These are phyloP conservation scores for Dothistroma pini DNA, from an alignment of 2,329 filamentous ascomycete genomes.

Conservation along the genomic window DNA sequence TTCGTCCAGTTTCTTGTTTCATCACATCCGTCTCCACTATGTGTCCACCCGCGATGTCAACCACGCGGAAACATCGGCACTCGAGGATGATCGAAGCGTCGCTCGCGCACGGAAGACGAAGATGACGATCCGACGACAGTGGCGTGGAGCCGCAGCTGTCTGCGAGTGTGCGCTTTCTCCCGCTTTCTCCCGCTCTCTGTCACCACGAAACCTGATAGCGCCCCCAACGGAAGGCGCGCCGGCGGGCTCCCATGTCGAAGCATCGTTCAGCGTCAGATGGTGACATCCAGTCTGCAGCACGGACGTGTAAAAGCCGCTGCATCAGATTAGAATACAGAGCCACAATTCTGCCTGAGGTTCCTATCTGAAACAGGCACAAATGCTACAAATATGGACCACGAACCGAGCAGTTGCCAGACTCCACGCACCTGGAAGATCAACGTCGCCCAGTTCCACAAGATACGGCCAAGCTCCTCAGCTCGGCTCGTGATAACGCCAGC, in stretches of 20 bases:
- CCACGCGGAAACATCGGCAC: not conserved
- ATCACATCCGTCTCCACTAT: not conserved
- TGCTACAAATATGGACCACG: not conserved
- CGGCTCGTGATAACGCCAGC: not conserved
- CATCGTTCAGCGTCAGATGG: not conserved
- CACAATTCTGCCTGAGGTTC: not conserved
- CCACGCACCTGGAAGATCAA: not conserved
- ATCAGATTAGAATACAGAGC: not conserved
- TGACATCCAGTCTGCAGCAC: not conserved
- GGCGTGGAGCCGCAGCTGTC: not conserved
- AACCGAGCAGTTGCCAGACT: not conserved
- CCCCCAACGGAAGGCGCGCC: not conserved
- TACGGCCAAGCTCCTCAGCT: not conserved
- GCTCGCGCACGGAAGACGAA: not conserved
- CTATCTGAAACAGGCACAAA: not conserved
- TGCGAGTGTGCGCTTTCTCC: not conserved
- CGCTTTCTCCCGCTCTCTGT: not conserved
- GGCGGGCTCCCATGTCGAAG: not conserved
- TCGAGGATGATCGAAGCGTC: not conserved
- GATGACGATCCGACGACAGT: not conserved
- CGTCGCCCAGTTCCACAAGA: not conserved
- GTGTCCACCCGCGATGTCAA: not conserved
- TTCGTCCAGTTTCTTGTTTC: not conserved
- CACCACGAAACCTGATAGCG: not conserved
- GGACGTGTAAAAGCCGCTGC: not conserved